phyloP scores from a whole-genome alignment of 1,139 yeast species.

The Sugiyamaella novakii region DNA sequence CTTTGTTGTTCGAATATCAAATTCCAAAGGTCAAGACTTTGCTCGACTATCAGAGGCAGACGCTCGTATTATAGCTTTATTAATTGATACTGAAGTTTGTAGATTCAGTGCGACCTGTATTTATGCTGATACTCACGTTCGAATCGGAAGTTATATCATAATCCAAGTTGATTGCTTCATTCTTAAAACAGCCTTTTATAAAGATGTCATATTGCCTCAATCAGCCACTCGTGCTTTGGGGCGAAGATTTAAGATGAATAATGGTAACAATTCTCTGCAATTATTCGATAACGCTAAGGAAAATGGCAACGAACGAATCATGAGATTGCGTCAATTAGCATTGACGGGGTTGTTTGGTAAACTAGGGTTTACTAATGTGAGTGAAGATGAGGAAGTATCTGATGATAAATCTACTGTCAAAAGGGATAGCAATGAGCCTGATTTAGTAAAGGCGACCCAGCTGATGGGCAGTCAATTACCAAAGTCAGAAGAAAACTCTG shows the following conservation, averaged over 20 bases:
- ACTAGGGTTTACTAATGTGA: conserved; percentile 41
- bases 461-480: conserved; percentile 39
- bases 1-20: conserved; percentile 40
- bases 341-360: conserved; percentile 58
- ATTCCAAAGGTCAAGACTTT: conserved; percentile 55
- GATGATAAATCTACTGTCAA: conserved; percentile 7
- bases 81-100: conserved; percentile 60
- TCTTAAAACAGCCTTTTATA: conserved; percentile 54
- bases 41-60: conserved; percentile 77
- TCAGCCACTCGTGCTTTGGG: conserved; percentile 19
- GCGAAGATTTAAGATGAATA: conserved; percentile 9
- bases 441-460: conserved; percentile 32
- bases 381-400: conserved; percentile 29
- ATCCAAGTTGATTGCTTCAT: conserved; percentile 66
- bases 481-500: background rate
- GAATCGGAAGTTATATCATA: conserved; percentile 72
- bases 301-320: conserved; percentile 55
- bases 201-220: conserved; percentile 29
- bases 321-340: conserved; percentile 60
- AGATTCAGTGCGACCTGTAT: conserved; percentile 61
- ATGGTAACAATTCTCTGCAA: conserved; percentile 14
- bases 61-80: conserved; percentile 68
- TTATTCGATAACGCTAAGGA: conserved; percentile 46
- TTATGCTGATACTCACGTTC: conserved; percentile 58
- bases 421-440: conserved; percentile 19